A percentile compares a stretch with the other conserved stretches of the same genome.
Evolutionary conservation across 1,284 basidiomycete genomes (phyloP).

Genomic region (Pholiota adiposa): DNA sequence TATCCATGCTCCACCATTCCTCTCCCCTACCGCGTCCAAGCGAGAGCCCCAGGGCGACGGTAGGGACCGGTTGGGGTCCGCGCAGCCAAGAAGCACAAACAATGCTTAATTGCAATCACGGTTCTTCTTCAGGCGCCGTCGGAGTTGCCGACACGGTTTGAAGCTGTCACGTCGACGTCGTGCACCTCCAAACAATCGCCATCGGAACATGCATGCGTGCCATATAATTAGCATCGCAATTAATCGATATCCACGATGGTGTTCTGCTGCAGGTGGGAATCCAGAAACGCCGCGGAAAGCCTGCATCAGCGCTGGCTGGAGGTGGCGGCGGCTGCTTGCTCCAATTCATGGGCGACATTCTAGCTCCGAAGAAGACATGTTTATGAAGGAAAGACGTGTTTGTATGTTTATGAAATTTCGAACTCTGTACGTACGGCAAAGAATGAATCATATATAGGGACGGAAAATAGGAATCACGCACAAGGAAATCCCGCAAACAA

Average conservation of each 20-base stretch:
- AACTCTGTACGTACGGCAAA: not conserved
- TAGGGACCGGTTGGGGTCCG: not conserved
- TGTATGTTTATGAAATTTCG: not conserved
- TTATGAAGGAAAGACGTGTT: not conserved
- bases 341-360: not conserved
- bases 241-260: not conserved
- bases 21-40: not conserved
- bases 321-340: not conserved
- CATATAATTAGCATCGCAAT: constrained; percentile 1
- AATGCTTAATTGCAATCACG: constrained; percentile 4
- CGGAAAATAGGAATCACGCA: not conserved
- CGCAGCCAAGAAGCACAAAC: constrained; percentile 1
- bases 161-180: constrained; percentile 7
- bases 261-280: not conserved
- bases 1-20: constrained; percentile 1
- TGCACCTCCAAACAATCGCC: not conserved
- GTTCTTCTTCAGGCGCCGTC: not conserved
- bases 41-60: not conserved
- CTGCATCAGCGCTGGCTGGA: not conserved
- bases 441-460: not conserved
- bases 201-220: constrained; percentile 1
- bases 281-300: not conserved
- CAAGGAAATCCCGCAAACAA: not conserved
- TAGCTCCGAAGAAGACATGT: not conserved
- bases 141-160: constrained; percentile 4